Conservation (phyloP, 805 yeast species). For the Torulaspora quercuum region DNA sequence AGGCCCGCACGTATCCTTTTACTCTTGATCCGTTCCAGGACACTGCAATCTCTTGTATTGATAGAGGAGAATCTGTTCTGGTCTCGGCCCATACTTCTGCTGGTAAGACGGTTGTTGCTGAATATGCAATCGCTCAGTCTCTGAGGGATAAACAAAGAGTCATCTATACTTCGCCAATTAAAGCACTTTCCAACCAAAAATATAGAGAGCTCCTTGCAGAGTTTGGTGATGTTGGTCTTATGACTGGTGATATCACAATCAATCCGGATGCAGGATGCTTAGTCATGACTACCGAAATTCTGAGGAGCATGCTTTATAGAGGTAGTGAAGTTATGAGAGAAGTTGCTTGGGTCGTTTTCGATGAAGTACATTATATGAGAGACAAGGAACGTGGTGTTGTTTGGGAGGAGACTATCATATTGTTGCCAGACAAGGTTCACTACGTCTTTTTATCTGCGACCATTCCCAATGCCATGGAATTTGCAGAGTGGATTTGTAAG, state of each 20-base stretch:
- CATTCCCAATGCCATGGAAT: slow-evolving; percentile 96
- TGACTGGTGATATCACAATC: slow-evolving; percentile 99
- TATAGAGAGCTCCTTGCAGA: slow-evolving; percentile 89
- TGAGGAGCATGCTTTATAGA: slow-evolving; percentile 92
- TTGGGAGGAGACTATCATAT: slow-evolving; percentile 97
- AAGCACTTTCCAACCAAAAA: slow-evolving; percentile 91
- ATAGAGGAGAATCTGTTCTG: slow-evolving; percentile 86
- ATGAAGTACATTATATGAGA: slow-evolving; percentile 98
- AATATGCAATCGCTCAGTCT: slow-evolving; percentile 95
- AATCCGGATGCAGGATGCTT: slow-evolving; percentile 98
- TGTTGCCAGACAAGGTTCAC: slow-evolving; percentile 93
- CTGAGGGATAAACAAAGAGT: slow-evolving; percentile 87
- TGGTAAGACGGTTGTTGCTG: slow-evolving; percentile 96
- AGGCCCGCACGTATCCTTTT: slow-evolving; percentile 91
- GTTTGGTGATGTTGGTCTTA: slow-evolving; percentile 94
- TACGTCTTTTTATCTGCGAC: slow-evolving; percentile 94
- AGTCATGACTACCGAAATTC: slow-evolving; percentile 98
- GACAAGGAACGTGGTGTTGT: slow-evolving; percentile 98
- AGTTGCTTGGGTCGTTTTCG: slow-evolving; percentile 98
- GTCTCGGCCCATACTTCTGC: slow-evolving; percentile 98
- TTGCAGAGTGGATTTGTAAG: slow-evolving; percentile 97
- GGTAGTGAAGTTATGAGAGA: slow-evolving; percentile 98
- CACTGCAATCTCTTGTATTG: slow-evolving; percentile 93
- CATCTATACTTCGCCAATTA: slow-evolving; percentile 92
- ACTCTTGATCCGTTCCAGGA: slow-evolving; percentile 96